Evolutionary conservation across 2,329 filamentous ascomycete genomes (phyloP).

Genomic region (Achaetomium macrosporum): DNA sequence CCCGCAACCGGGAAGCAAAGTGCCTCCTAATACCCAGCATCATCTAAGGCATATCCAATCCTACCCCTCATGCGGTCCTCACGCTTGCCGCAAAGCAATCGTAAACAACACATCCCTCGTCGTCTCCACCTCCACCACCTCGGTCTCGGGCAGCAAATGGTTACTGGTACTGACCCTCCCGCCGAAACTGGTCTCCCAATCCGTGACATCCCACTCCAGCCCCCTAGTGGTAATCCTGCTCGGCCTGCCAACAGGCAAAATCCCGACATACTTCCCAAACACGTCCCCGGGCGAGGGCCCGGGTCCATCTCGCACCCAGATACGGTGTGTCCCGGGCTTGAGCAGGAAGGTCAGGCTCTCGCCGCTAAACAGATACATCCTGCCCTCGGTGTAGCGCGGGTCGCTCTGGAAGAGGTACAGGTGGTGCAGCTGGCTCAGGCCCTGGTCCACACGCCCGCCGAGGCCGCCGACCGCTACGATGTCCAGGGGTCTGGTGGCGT

Average conservation of each 20-base stretch:
- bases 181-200: constrained; percentile 75
- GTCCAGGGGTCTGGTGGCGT: constrained; percentile 39
- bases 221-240: constrained; percentile 74
- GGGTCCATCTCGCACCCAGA: constrained; percentile 55
- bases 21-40: background rate
- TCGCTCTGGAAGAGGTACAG: constrained; percentile 60
- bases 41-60: background rate
- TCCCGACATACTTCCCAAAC: constrained; percentile 76
- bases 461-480: constrained; percentile 81
- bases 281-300: constrained; percentile 34
- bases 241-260: constrained; percentile 76
- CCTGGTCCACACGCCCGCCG: constrained; percentile 88
- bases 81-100: constrained; percentile 49
- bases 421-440: constrained; percentile 81
- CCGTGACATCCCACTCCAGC: constrained; percentile 81
- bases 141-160: constrained; percentile 55
- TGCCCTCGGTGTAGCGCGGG: constrained; percentile 44
- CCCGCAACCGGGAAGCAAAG: background rate
- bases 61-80: constrained; percentile 1
- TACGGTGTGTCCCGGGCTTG: constrained; percentile 59
- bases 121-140: constrained; percentile 57
- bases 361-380: constrained; percentile 74
- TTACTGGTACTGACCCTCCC: constrained; percentile 75
- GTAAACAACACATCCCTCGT: constrained; percentile 67
- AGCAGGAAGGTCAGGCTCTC: constrained; percentile 79